These are phyloP conservation scores for Massospora cicadina DNA, from an alignment of 371 early-diverging fungal species.

Conservation along the genomic window DNA sequence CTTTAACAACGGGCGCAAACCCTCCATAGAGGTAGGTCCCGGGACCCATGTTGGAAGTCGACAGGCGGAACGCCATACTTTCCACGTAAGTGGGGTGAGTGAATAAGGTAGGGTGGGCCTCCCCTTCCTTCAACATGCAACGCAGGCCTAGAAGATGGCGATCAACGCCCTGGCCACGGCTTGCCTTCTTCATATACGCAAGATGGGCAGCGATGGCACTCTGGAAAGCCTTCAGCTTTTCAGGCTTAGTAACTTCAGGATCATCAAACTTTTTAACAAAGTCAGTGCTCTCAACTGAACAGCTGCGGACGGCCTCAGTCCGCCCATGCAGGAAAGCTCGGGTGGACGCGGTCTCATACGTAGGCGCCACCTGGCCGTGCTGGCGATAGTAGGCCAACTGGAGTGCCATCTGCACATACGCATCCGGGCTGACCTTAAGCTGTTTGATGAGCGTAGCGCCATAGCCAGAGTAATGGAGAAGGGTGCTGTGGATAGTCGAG, in stretches of 20 bases:
- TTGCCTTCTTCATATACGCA: slow-evolving; percentile 42
- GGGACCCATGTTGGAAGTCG: slow-evolving; percentile 57
- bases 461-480: slow-evolving; percentile 47
- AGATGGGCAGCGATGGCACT: slow-evolving; percentile 40
- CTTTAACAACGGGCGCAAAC: slow-evolving; percentile 53
- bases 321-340: slow-evolving; percentile 61
- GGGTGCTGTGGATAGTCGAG: slow-evolving; percentile 42
- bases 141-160: slow-evolving; percentile 63
- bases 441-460: slow-evolving; percentile 72
- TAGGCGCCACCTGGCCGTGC: slow-evolving; percentile 37
- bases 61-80: slow-evolving; percentile 42
- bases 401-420: slow-evolving; percentile 60
- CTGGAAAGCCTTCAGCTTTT: slow-evolving; percentile 33
- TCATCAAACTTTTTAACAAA: slow-evolving; percentile 41
- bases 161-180: slow-evolving; percentile 49
- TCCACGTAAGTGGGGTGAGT: slow-evolving; percentile 38
- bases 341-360: slow-evolving; percentile 60
- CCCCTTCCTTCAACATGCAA: slow-evolving; percentile 27
- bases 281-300: slow-evolving; percentile 40
- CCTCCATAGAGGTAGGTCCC: slow-evolving; percentile 55
- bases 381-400: slow-evolving; percentile 54
- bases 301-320: slow-evolving; percentile 66
- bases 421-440: slow-evolving; percentile 50
- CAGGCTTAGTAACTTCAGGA: slow-evolving; percentile 17
- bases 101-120: slow-evolving; percentile 35